These are phyloP conservation scores for Tetradesmus lagerheimii DNA, from an alignment of 139 green algal species.

Conservation along the genomic window DNA sequence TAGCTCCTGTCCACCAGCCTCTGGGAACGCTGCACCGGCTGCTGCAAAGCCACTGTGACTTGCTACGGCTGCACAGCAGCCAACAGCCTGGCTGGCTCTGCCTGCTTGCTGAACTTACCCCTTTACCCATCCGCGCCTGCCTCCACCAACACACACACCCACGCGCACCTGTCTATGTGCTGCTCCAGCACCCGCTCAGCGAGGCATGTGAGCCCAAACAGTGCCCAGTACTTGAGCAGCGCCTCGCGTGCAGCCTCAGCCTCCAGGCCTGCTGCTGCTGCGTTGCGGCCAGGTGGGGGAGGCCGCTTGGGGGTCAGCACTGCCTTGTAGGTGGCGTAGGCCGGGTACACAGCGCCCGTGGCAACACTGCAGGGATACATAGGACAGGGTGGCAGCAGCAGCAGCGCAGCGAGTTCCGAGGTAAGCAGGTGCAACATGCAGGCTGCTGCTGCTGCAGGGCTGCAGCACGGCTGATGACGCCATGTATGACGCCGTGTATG, in stretches of 20 bases:
- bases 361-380: neutral
- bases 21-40: neutral
- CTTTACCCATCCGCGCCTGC: too few relatives aligned
- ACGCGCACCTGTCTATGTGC: slow-evolving; percentile 12
- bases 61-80: neutral
- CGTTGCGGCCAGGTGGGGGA: neutral
- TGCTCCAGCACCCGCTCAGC: slow-evolving; percentile 28
- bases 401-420: neutral
- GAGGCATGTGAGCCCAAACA: neutral
- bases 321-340: slow-evolving; percentile 44
- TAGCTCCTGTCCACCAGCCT: neutral
- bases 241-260: neutral
- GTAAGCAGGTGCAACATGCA: neutral
- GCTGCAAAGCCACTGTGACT: neutral
- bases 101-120: too few relatives aligned
- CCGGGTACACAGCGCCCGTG: slow-evolving; percentile 25
- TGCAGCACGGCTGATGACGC: neutral
- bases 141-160: neutral
- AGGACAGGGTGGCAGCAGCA: neutral
- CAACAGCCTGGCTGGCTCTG: neutral
- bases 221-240: slow-evolving; percentile 29
- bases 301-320: slow-evolving; percentile 16
- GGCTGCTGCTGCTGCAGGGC: neutral
- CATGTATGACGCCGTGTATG: neutral
- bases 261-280: slow-evolving; percentile 5